Percentiles rank a stretch among this genome's conserved stretches.
Evolutionary conservation across 2,329 filamentous ascomycete species (phyloP).

Genomic region (Penicillium concentricum): DNA sequence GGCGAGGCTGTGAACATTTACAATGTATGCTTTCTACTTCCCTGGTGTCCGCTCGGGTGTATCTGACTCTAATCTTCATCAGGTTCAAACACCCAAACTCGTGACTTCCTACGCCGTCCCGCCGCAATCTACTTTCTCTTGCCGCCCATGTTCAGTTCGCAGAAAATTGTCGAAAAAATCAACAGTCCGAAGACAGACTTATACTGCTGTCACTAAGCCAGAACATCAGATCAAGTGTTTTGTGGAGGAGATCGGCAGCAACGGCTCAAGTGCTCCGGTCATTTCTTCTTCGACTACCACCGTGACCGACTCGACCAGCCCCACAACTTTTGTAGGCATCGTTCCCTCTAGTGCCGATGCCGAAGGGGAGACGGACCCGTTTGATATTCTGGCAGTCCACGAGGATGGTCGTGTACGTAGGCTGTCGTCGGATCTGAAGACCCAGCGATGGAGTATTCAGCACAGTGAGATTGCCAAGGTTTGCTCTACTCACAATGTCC

Average conservation of each 20-base stretch:
- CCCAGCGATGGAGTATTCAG: conserved; percentile 40
- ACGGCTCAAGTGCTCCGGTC: conserved; percentile 30
- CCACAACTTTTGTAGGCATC: conserved; percentile 40
- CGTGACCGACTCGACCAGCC: conserved; percentile 38
- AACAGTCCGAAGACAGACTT: conserved; percentile 55
- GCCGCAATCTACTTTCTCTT: conserved; percentile 58
- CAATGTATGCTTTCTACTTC: conserved; percentile 48
- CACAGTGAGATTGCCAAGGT: conserved; percentile 34
- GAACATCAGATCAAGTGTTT: conserved; percentile 56
- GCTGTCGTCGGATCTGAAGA: conserved; percentile 41
- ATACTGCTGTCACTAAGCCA: conserved; percentile 51
- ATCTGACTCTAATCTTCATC: conserved; percentile 14
- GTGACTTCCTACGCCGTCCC: conserved; percentile 62
- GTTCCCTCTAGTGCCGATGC: conserved; percentile 30
- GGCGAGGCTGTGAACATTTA: conserved; percentile 63
- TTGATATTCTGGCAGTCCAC: conserved; percentile 45
- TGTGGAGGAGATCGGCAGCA: conserved; percentile 46
- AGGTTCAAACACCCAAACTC: conserved; percentile 62
- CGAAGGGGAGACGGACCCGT: conserved; percentile 30
- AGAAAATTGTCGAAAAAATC: conserved; percentile 47
- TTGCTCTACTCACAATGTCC: conserved; percentile 30
- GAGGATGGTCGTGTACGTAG: conserved; percentile 44
- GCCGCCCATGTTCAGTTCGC: conserved; percentile 59
- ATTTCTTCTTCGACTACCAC: conserved; percentile 43
- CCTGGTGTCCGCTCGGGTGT: not conserved